Base-by-base conservation (phyloP, 306 rosid genomes). In the Dalbergia oliveri region DNA sequence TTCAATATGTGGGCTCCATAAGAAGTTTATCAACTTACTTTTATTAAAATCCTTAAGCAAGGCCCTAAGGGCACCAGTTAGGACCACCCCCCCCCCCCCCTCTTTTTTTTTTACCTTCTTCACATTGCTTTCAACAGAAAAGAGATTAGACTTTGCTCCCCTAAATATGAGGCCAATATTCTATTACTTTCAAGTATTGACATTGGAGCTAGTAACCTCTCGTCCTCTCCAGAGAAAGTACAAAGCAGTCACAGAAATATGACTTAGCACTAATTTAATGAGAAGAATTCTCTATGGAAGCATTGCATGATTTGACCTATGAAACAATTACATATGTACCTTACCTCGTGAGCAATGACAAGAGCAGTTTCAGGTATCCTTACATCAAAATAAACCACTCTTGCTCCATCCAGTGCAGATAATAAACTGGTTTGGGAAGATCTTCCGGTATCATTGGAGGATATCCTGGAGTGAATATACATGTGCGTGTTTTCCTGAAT, bases 401-500 rank as follows among this genome's bases (percentile, higher is more conserved):
- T 91, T 64, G 98, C 92, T 72, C 97, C 97, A 81, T 91, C 87
- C 81, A 93, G 26, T 49, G 94, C 88, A 51, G 97, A 89, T 69
- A 87, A 78, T 78, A 96, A 75, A 73, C 66, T 89, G 43, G 87
- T 67, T 72, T 9, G 79, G 0, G 73, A 82, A 96, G 92, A 74
- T 96, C 89, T 33, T 87, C 88, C 0, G 97, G 94, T 50, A 78
- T 78, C 94, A 93, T 80, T 68, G 88, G 87, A 87, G 97, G 98
- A 88, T 86, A 83, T 75, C 98, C 99, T 23, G 91, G 62, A 13
- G 97, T 93, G 86, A 61, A 79, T 73, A 95, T 91, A 76, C 99
- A 96, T 4, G 99, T 96, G n/a, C 99, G 95, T 60, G 99, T 93
- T 78, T 91, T 90, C 90, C 99, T 96, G 84, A 81, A 85, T 82